phyloP scores from a whole-genome alignment of 2,329 filamentous ascomycete genomes.

The Pyricularia pennisetigena region DNA sequence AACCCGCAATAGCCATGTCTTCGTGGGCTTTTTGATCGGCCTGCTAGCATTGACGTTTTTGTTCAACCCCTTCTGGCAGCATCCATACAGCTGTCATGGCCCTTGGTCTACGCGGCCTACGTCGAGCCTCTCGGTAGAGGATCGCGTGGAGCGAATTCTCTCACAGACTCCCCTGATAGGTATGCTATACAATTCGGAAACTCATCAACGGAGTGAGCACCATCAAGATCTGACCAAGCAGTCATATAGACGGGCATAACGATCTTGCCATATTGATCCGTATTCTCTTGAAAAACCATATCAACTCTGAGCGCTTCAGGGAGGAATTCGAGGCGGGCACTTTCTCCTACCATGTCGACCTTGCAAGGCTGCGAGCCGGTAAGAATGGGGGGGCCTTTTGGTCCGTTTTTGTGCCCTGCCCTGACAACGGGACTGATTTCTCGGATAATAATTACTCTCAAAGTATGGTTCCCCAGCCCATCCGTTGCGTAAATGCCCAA shows the following conservation, averaged over 20 bases:
- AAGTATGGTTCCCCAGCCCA: conserved; percentile 35
- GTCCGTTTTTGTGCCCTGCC: conserved; percentile 78
- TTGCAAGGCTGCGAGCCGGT: conserved; percentile 63
- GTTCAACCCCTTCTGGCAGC: not conserved
- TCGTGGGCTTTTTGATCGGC: not conserved
- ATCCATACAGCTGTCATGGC: not conserved
- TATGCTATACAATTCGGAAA: not conserved
- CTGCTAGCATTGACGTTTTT: not conserved
- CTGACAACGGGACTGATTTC: conserved; percentile 61
- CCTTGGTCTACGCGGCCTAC: not conserved
- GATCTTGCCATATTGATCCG: conserved; percentile 73
- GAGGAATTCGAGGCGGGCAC: conserved; percentile 62
- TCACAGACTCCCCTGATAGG: conserved; percentile 13
- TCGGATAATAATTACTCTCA: conserved; percentile 60
- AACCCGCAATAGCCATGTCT: not conserved
- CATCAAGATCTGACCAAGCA: not conserved
- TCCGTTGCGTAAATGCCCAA: not conserved
- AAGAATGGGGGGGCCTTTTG: conserved; percentile 82
- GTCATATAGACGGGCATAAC: conserved; percentile 68
- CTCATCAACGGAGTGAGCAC: not conserved
- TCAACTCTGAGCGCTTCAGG: conserved; percentile 67
- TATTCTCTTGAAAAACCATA: conserved; percentile 59
- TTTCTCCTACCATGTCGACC: conserved; percentile 63
- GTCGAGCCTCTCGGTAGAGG: conserved; percentile 7
- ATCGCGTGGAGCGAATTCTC: conserved; percentile 13